phyloP scores from a whole-genome alignment of 192 early-diverging fungal genomes.

The Coemansia sp. region DNA sequence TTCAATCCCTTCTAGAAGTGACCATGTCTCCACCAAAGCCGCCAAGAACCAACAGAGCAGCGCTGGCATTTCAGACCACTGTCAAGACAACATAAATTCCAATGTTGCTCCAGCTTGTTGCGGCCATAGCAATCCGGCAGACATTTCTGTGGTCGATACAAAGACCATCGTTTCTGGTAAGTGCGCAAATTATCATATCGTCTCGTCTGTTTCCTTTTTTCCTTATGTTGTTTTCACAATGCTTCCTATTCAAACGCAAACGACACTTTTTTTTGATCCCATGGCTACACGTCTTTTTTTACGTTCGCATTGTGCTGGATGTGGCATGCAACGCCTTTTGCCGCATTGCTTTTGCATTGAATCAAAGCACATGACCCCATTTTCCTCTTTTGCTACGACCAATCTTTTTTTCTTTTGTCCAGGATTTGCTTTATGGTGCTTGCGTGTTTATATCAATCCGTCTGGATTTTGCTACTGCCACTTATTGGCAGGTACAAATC shows the following conservation, averaged over 20 bases:
- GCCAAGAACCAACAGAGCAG: slow-evolving; percentile 11
- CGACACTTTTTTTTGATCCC: not conserved
- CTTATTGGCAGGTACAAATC: too few species aligned
- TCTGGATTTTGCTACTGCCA: too few species aligned
- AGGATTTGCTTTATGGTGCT: not conserved
- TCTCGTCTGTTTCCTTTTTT: not conserved
- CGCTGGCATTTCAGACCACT: slow-evolving; percentile 11
- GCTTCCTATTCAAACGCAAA: not conserved
- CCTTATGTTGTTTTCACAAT: not conserved
- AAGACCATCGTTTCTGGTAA: not conserved
- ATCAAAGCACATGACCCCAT: slow-evolving; percentile 3
- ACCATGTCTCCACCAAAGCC: not conserved
- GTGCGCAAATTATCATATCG: not conserved
- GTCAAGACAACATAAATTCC: slow-evolving; percentile 6
- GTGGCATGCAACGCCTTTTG: not conserved
- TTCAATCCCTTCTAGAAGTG: not conserved
- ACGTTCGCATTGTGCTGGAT: not conserved
- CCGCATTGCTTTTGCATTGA: not conserved
- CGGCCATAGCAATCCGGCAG: not conserved
- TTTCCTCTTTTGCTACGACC: not conserved
- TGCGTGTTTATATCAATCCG: not conserved
- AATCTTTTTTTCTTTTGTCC: not conserved
- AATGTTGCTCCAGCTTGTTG: not conserved
- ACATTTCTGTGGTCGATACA: not conserved
- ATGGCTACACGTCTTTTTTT: slow-evolving; percentile 1